Evolutionary conservation across 805 yeast genomes (phyloP), one percentile per base, ranked within the genome.

Genomic region (Saturnispora hagleri): DNA sequence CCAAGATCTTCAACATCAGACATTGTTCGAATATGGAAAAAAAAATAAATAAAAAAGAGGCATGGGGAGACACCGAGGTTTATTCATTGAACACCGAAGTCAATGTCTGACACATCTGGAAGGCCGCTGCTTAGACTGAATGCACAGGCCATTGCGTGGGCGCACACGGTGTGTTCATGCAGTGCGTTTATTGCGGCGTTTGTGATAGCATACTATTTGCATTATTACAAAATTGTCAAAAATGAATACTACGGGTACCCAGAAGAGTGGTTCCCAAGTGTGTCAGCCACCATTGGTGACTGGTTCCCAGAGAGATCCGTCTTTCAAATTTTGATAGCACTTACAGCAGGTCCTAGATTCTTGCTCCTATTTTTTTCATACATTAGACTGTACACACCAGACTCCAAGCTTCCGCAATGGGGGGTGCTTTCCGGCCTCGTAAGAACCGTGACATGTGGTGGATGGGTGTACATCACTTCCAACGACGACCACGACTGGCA

Each of bases 241-340:
- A 93, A 93, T 65, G 86, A 90, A 46, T 79, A 80, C 57, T 90
- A 73, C 63, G 95, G 96, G 1, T 93, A 89, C 64, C 99, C 99
- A 2, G 93, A 90, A 54, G 99, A 93, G 67, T 93, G 99, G 98
- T 91, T 93, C 64, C 99, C 99, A 2, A 84, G 95, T 62, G 99
- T 93, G 2, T 85, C 95, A 36, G 98, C 99, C 1, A 80, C 99
- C 1, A 93, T 93, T 63, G 99, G 99, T 44, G 99, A 93, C 65
- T 70, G 97, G 54, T 93, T 89, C 65, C 99, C 99, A 0, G 99
- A 93, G 69, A 74, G 99, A 58, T 87, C 96, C 1, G 69, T 93
- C 18, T 93, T 91, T 66, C 99, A 93, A 69, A 75, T 91, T 36
- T 69, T 91, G 56, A 93, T 93, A 57, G 99, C 98, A 1, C 68